Conservation (phyloP, 805 yeast species). For the Myxozyma nipponensis region DNA sequence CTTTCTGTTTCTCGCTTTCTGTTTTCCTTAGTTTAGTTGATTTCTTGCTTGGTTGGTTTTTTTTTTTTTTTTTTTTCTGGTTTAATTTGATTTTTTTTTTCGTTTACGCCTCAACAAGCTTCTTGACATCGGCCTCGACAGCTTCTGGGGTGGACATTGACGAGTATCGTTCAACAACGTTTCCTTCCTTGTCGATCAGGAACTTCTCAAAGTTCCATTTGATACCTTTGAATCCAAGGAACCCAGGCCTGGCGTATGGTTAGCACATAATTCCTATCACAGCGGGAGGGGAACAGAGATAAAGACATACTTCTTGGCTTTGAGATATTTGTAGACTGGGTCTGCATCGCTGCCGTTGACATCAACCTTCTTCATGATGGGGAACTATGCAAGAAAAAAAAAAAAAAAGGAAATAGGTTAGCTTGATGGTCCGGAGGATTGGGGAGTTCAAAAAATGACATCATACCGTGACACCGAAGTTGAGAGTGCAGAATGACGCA, state of each 20-base stretch:
- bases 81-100: too few relatives aligned
- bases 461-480: slow-evolving; percentile 69
- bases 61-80: too few relatives aligned
- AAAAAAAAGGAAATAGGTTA: neutral
- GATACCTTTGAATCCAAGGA: slow-evolving; percentile 66
- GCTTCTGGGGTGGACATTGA: slow-evolving; percentile 61
- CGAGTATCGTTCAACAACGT: slow-evolving; percentile 57
- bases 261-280: neutral
- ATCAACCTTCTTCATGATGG: slow-evolving; percentile 77
- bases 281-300: too few relatives aligned
- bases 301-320: slow-evolving; percentile 48
- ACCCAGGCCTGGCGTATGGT: slow-evolving; percentile 36
- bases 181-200: slow-evolving; percentile 54
- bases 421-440: neutral
- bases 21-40: too few relatives aligned
- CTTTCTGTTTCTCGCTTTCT: too few relatives aligned
- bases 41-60: too few relatives aligned
- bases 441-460: neutral
- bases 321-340: slow-evolving; percentile 75
- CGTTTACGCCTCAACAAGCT: neutral
- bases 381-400: too few relatives aligned
- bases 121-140: slow-evolving; percentile 12
- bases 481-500: slow-evolving; percentile 64
- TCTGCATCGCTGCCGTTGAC: slow-evolving; percentile 83
- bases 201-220: slow-evolving; percentile 82